These are phyloP conservation scores for Cutaneotrichosporon mucoides DNA, from an alignment of 1,284 basidiomycete species.

Conservation along the genomic window DNA sequence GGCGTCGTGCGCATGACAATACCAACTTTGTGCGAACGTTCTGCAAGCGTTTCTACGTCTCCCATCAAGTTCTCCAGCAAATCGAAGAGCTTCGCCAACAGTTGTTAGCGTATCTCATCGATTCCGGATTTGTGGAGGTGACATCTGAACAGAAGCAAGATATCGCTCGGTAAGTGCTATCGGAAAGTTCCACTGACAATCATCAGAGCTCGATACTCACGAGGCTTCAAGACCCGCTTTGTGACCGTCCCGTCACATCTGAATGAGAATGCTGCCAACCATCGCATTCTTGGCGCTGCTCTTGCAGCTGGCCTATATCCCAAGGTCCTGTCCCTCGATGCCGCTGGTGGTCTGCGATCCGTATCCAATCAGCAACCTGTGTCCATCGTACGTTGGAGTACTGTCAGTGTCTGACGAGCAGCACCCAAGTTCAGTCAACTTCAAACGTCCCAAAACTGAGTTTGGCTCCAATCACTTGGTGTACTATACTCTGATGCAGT, in stretches of 20 bases:
- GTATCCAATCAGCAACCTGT: constrained; percentile 81
- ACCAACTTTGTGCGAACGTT: constrained; percentile 62
- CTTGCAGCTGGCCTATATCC: constrained; percentile 87
- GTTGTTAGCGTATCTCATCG: constrained; percentile 77
- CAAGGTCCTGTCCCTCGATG: constrained; percentile 69
- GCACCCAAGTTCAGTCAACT: constrained; percentile 92
- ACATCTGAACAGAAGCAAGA: constrained; percentile 65
- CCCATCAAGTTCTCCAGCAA: constrained; percentile 88
- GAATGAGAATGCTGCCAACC: constrained; percentile 62
- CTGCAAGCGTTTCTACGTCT: constrained; percentile 78
- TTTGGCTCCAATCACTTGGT: constrained; percentile 70
- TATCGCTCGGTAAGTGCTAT: constrained; percentile 59
- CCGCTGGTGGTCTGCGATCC: constrained; percentile 63
- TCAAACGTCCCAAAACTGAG: constrained; percentile 61
- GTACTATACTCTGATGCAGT: constrained; percentile 80
- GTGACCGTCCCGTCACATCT: constrained; percentile 68
- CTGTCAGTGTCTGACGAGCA: constrained; percentile 50
- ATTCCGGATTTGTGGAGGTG: constrained; percentile 77
- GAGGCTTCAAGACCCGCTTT: constrained; percentile 67
- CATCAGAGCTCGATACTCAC: constrained; percentile 66
- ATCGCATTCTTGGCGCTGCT: constrained; percentile 71
- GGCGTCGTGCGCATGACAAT: constrained; percentile 75
- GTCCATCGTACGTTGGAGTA: constrained; percentile 29
- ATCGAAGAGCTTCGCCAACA: constrained; percentile 97
- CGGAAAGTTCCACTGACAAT: constrained; percentile 3